phyloP scores from a whole-genome alignment of 2,329 filamentous ascomycete genomes.

The Coniochaeta ligniaria region DNA sequence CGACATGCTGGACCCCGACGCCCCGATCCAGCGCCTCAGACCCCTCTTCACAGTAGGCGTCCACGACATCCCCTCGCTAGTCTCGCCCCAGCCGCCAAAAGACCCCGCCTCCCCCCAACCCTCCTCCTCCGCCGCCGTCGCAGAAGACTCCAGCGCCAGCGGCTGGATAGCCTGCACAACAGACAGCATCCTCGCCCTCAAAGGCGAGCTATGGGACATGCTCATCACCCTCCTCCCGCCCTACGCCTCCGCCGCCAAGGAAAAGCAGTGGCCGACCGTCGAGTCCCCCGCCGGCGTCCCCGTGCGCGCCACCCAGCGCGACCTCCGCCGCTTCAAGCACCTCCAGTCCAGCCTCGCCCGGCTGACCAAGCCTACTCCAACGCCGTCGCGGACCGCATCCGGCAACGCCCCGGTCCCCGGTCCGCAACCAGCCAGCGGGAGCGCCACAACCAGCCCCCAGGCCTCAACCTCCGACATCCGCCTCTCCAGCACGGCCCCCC shows the following conservation, averaged over 20 bases:
- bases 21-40: slow-evolving; percentile 58
- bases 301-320: slow-evolving; percentile 83
- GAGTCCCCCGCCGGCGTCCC: slow-evolving; percentile 56
- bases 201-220: slow-evolving; percentile 81
- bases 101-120: slow-evolving; percentile 13
- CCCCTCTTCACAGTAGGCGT: slow-evolving; percentile 92
- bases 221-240: slow-evolving; percentile 72
- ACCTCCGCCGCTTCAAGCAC: slow-evolving; percentile 71
- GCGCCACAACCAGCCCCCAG: not conserved
- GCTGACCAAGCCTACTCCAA: slow-evolving; percentile 17
- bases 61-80: slow-evolving; percentile 79
- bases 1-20: slow-evolving; percentile 58
- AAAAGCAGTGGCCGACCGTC: slow-evolving; percentile 69
- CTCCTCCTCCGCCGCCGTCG: slow-evolving; percentile 22
- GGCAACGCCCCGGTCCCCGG: not conserved
- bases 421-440: not conserved
- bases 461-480: slow-evolving; percentile 12
- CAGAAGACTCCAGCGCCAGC: slow-evolving; percentile 38
- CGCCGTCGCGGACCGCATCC: not conserved
- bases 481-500: slow-evolving; percentile 16
- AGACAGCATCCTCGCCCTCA: slow-evolving; percentile 84
- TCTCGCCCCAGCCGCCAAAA: slow-evolving; percentile 41
- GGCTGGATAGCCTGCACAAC: slow-evolving; percentile 96
- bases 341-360: slow-evolving; percentile 57
- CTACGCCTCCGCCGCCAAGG: slow-evolving; percentile 47